Base-by-base conservation (phyloP, 208 protist species). In the Trypanosoma cruzi region DNA sequence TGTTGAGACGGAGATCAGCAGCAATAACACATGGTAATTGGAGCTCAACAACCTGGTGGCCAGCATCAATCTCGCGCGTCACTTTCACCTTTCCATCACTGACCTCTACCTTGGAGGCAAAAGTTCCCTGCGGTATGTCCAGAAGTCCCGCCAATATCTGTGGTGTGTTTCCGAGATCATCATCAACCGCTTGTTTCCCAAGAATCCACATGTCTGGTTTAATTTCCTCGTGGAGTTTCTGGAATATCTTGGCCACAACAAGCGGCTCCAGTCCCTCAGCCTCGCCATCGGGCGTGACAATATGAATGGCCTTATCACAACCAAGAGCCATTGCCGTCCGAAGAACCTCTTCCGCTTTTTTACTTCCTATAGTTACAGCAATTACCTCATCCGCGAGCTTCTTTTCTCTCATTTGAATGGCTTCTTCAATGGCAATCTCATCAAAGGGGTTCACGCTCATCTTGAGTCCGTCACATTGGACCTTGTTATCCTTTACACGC, bases 131-230 rank as follows among this genome's bases (percentile, higher is more conserved):
- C n/a, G 96, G 92, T 73, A 93, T 92, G 32, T 95, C 84, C 20
- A 99, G 61, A 10, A 99, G 80, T 8, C 88, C 94, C 37, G 97
- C 89, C 1, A 99, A 88, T 40, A 99, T 91, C 81, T 99, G 97
- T 16, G 95, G 82, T 2, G 97, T 98, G 77, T 89, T 93, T 81
- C 96, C 96, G 64, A 81, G 82, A 76, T 99, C 98, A 40, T 92
- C 93, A 74, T 99, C 98, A 46, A 99, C 98, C 20, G 96, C 94
- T 81, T 99, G 98, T 82, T 99, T 99, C 56, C 98, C 98, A 0
- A 96, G 71, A 55, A 97, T 77, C 87, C 88, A 95, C 57, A 97
- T 76, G 62, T 97, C 90, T 13, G 88, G 88, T 72, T 94, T 92
- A 13, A 95, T 40, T 36, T 97, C 88, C 26, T 81, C 85, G 70